Evolutionary conservation across 352 stramenopile genomes (phyloP), one percentile per base, ranked within the genome.

Genomic region (Globisporangium polare): DNA sequence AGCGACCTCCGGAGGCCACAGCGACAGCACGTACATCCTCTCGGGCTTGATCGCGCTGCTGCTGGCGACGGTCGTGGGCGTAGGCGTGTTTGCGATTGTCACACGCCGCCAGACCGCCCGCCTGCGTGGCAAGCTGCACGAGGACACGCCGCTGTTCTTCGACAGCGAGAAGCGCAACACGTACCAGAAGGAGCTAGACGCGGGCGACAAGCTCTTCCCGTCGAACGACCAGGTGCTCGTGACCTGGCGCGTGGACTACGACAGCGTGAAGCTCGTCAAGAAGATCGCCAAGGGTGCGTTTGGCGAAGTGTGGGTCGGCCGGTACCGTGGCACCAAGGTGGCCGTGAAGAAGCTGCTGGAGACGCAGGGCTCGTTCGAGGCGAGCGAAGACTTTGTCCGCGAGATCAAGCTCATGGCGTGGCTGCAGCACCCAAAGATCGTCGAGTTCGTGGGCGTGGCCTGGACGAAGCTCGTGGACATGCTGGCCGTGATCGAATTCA

Each of bases 331-430:
- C 60, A 46, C 55, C 5, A 80, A 74, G 43, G 78, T 88, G 24
- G 80, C 80, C 18, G 78, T 88, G 7, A 90, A 90, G 69, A 69
- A 74, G 22, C 54, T 88, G 58, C 63, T 87, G 41, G 72, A 83
- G 5, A 68, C 74, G 1, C 58, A 80, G 43, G 63, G 72, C 6
- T 81, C 74, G 24, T 60, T 83, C 35, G 78, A 82, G 13, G 63
- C 69, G 3, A 90, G 75, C 39, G 76, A 90, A 66, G 67, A 79
- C 17, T 90, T 90, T 55, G 71, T 90, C 47, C 74, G 69, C 45
- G 80, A 90, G 55, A 75, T 88, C 47, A 90, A 90, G 53, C 67
- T 90, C 35, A 86, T 88, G 76, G 78, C 80, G 41, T 87, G 78
- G 76, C 69, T 90, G 39, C 65, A 86, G 53, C 78, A 90, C 59